Conservation (phyloP, 208 protist genomes). For the Trypanosomatidae sp. region DNA sequence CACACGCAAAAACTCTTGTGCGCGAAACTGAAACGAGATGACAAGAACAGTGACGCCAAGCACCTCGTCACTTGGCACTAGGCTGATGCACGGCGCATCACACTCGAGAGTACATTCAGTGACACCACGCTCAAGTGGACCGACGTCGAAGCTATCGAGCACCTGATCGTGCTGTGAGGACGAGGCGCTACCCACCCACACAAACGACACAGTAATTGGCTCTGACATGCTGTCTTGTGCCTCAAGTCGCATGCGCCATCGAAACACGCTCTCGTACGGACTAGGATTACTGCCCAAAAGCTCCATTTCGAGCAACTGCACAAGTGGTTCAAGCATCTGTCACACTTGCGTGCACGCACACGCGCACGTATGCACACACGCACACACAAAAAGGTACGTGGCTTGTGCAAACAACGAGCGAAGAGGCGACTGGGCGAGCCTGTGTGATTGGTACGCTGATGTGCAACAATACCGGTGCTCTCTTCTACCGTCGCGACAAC, state of each 20-base stretch:
- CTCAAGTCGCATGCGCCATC: constrained; percentile 73
- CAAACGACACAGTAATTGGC: constrained; percentile 93
- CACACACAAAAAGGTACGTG: no score
- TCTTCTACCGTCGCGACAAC: no score
- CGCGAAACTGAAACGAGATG: constrained; percentile 92
- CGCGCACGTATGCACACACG: no score
- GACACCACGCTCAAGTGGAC: constrained; percentile 86
- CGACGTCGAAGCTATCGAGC: constrained; percentile 95
- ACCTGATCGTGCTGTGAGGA: constrained; percentile 92
- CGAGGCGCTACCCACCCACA: constrained; percentile 96
- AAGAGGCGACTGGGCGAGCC: no score
- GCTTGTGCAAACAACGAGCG: no score
- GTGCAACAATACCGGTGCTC: no score
- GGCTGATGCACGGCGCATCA: constrained; percentile 80
- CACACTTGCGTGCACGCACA: no score
- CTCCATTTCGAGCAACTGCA: constrained; percentile 84
- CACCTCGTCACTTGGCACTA: constrained; percentile 89
- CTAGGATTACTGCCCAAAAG: constrained; percentile 69
- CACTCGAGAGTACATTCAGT: constrained; percentile 93
- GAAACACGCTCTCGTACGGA: constrained; percentile 25
- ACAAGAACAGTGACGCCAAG: constrained; percentile 95
- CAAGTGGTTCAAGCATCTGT: constrained; percentile 57
- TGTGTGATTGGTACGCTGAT: no score
- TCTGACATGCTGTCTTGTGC: constrained; percentile 34
- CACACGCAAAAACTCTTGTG: constrained; percentile 94